Conservation (phyloP, 257 asterid genomes). For the Solanum virginianum region DNA sequence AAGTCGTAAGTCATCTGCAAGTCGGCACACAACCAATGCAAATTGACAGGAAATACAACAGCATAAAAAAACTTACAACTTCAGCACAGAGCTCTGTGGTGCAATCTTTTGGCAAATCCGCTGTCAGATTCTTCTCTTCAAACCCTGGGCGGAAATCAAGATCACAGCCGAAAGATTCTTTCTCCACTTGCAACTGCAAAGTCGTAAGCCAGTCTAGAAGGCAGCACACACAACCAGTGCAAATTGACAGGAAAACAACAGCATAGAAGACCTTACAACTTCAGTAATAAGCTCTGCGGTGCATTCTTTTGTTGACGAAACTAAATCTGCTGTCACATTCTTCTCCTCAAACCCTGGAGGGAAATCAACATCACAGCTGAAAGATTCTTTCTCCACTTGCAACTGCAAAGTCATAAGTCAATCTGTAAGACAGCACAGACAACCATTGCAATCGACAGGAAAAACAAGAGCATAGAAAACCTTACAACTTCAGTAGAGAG, state of each 20-base stretch:
- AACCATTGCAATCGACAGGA: constrained; percentile 3
- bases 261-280: constrained; percentile 26
- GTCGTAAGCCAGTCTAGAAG: constrained; percentile 13
- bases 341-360: constrained; percentile 64
- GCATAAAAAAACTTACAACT: constrained; percentile 26
- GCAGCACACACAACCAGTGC: constrained; percentile 2
- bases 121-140: constrained; percentile 23
- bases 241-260: constrained; percentile 5
- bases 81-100: constrained; percentile 24
- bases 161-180: constrained; percentile 35
- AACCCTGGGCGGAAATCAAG: constrained; percentile 80
- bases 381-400: constrained; percentile 20
- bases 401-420: constrained; percentile 32
- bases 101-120: constrained; percentile 15
- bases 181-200: constrained; percentile 37
- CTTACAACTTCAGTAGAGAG: constrained; percentile 40
- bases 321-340: constrained; percentile 10
- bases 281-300: constrained; percentile 25
- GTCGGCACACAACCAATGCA: constrained; percentile 3
- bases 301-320: constrained; percentile 7
- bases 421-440: constrained; percentile 6
- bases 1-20: constrained; percentile 17
- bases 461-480: constrained; percentile 4
- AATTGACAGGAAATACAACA: constrained; percentile 1
- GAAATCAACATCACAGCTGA: constrained; percentile 35